Evolutionary conservation across 2,329 filamentous ascomycete genomes (phyloP).

Genomic region (Phialocephala subalpina): DNA sequence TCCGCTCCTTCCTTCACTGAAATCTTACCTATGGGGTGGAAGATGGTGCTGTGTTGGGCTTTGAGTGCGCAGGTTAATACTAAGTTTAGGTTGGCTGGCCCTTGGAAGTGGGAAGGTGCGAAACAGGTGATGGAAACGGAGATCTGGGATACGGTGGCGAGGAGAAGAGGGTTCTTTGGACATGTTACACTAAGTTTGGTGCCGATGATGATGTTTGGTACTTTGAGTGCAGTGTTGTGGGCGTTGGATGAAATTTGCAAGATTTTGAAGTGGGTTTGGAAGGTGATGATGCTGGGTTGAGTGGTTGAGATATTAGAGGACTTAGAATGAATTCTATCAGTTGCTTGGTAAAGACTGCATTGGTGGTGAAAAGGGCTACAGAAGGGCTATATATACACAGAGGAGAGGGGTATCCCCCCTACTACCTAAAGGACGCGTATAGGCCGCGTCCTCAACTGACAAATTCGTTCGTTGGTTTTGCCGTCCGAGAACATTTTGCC

Average conservation of each 20-base stretch:
- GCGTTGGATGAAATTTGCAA: neutral
- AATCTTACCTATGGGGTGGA: constrained; percentile 45
- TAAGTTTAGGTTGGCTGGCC: constrained; percentile 53
- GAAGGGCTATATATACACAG: too few relatives aligned
- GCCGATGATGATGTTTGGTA: neutral
- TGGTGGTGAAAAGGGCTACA: too few relatives aligned
- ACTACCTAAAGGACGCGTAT: too few relatives aligned
- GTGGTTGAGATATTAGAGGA: neutral
- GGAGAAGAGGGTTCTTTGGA: constrained; percentile 29
- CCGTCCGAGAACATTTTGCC: too few relatives aligned
- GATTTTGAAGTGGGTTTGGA: neutral
- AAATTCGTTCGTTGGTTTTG: too few relatives aligned
- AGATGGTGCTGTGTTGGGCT: constrained; percentile 53
- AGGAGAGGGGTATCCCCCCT: too few relatives aligned
- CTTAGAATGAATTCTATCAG: too few relatives aligned
- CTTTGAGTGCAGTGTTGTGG: neutral
- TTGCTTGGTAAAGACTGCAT: too few relatives aligned
- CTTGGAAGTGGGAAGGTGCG: constrained; percentile 33
- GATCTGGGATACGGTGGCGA: constrained; percentile 29
- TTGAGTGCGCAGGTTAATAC: constrained; percentile 58
- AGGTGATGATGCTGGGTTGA: neutral
- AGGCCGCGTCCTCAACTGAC: too few relatives aligned
- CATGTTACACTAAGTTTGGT: neutral
- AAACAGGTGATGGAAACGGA: constrained; percentile 28
- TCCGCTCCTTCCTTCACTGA: constrained; percentile 49